Evolutionary conservation across 805 yeast species (phyloP).

Genomic region (Spathaspora sp.): DNA sequence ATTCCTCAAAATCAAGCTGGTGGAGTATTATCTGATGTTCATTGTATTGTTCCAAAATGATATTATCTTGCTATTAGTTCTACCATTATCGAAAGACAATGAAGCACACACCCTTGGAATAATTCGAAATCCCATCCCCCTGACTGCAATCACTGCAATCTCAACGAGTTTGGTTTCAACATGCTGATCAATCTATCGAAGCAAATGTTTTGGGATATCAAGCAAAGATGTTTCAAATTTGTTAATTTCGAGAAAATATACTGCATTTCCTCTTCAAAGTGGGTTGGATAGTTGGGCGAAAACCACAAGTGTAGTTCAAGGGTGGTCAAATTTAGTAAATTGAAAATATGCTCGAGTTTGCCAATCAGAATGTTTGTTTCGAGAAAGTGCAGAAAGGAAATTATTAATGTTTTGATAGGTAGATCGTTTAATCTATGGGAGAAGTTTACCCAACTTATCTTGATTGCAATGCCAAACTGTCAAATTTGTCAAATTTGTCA

Average conservation of each 20-base stretch:
- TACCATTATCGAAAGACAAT: conserved; percentile 90
- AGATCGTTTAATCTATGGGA: neutral
- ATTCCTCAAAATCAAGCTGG: conserved; percentile 95
- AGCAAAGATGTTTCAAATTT: neutral
- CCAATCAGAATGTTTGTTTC: neutral
- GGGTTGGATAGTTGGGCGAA: neutral
- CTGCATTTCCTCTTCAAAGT: neutral
- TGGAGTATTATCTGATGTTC: conserved; percentile 82
- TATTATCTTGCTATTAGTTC: conserved; percentile 91
- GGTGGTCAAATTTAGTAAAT: too few species aligned
- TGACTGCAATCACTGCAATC: too few species aligned
- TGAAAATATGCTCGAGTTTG: too few species aligned
- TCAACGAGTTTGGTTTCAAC: neutral
- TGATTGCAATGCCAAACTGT: neutral
- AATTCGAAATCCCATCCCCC: too few species aligned
- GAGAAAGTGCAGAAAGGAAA: neutral
- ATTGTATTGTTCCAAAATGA: conserved; percentile 85
- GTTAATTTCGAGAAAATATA: neutral
- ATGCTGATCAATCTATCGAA: neutral
- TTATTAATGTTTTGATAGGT: neutral
- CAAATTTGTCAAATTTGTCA: neutral
- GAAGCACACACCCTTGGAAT: too few species aligned
- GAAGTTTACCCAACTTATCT: neutral
- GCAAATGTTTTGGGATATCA: neutral
- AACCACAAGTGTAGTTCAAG: neutral